Evolutionary conservation across 805 yeast genomes (phyloP).

Genomic region (Starmerella apicola): DNA sequence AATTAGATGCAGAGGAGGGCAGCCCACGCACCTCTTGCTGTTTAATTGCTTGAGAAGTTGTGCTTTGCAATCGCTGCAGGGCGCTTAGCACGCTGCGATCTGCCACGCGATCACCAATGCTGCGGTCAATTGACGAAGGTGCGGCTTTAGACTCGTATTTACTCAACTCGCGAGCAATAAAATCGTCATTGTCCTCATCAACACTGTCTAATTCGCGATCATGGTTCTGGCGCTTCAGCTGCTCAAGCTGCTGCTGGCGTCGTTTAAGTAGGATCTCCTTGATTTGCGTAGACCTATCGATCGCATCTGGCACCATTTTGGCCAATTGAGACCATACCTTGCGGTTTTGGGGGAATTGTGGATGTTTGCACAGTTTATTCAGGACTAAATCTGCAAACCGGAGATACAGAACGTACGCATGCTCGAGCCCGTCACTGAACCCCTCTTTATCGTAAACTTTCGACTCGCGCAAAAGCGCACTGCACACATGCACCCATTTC

Average conservation of each 20-base stretch:
- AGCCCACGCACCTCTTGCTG: neutral
- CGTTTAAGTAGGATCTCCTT: slow-evolving; percentile 6
- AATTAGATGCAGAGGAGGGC: neutral
- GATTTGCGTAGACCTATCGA: slow-evolving; percentile 23
- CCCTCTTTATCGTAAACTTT: slow-evolving; percentile 34
- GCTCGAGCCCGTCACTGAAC: slow-evolving; percentile 27
- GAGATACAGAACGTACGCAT: slow-evolving; percentile 44
- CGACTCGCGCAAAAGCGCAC: slow-evolving; percentile 33
- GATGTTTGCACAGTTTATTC: slow-evolving; percentile 37
- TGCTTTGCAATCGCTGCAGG: neutral
- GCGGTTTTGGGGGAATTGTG: slow-evolving; percentile 29
- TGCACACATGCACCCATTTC: slow-evolving; percentile 45
- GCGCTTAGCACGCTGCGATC: neutral
- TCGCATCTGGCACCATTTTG: slow-evolving; percentile 19
- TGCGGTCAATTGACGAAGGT: too few species aligned
- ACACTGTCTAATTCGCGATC: neutral
- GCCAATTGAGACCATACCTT: slow-evolving; percentile 7
- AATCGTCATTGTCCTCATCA: neutral
- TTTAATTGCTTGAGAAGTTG: neutral
- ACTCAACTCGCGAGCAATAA: neutral
- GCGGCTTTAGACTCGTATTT: neutral
- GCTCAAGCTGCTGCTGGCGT: neutral
- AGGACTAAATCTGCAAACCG: slow-evolving; percentile 48
- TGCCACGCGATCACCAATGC: too few species aligned
- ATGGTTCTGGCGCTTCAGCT: neutral